Evolutionary conservation across 2,329 filamentous ascomycete genomes (phyloP).

Genomic region (Penicillium sp.): DNA sequence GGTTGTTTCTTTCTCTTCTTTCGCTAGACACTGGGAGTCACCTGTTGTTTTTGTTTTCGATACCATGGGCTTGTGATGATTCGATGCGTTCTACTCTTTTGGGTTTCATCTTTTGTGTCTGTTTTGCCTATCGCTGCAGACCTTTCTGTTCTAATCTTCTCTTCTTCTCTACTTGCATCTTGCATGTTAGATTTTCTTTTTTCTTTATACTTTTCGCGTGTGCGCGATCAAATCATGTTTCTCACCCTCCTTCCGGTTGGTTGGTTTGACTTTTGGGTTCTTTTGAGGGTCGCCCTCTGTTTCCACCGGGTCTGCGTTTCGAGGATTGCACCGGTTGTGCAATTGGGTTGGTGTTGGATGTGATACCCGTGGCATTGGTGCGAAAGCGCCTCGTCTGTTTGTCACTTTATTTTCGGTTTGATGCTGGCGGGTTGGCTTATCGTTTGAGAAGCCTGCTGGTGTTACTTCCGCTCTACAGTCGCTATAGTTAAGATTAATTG

Average conservation of each 20-base stretch:
- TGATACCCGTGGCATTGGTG: conserved; percentile 26
- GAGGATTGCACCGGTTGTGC: conserved; percentile 10
- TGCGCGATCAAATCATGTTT: neutral
- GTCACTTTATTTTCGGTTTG: conserved; percentile 6
- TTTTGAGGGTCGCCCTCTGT: conserved; percentile 9
- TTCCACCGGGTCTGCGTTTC: conserved; percentile 17
- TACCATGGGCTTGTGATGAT: conserved; percentile 32
- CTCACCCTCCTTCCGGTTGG: neutral
- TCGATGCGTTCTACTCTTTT: conserved; percentile 22
- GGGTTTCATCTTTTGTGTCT: conserved; percentile 4
- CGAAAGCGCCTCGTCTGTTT: conserved; percentile 10
- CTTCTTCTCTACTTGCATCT: neutral
- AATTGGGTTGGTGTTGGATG: conserved; percentile 20
- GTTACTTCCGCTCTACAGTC: conserved; percentile 15
- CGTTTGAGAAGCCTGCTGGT: conserved; percentile 1
- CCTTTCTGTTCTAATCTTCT: conserved; percentile 1
- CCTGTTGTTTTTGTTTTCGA: conserved; percentile 26
- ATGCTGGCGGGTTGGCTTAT: conserved; percentile 4
- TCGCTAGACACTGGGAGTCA: conserved; percentile 38
- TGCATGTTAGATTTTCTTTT: conserved; percentile 2
- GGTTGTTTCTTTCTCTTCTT: conserved; percentile 34
- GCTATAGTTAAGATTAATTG: conserved; percentile 23
- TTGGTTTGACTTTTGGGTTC: neutral
- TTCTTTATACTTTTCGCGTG: neutral
- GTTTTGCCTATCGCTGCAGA: neutral